Percentiles rank a stretch among this genome's conserved stretches.
Conservation (phyloP, 1,284 basidiomycete genomes). For the Vanrija sp. region DNA sequence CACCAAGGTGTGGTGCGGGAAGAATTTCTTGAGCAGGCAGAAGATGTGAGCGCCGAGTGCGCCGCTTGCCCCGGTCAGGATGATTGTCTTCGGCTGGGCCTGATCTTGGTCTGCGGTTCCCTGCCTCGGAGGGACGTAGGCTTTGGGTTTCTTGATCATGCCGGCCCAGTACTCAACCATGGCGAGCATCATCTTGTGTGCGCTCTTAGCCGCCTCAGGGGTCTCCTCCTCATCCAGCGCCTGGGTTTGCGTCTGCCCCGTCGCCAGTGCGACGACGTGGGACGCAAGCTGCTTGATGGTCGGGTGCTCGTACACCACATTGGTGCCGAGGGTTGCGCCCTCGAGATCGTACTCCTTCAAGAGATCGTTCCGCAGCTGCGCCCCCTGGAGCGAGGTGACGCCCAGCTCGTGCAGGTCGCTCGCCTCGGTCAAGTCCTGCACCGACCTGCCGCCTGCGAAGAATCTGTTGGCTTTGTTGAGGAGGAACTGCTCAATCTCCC, state of each 20-base stretch:
- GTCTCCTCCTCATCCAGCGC: too few species aligned
- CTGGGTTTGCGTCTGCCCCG: too few species aligned
- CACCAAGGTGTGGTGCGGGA: slow-evolving; percentile 51
- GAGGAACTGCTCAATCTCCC: slow-evolving; percentile 51
- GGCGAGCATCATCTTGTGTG: slow-evolving; percentile 48
- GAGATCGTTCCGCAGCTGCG: slow-evolving; percentile 56
- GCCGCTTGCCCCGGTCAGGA: slow-evolving; percentile 61
- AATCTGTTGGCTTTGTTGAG: slow-evolving; percentile 36
- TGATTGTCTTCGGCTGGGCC: slow-evolving; percentile 16
- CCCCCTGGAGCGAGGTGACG: slow-evolving; percentile 59
- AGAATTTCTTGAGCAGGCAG: slow-evolving; percentile 43
- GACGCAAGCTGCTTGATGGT: slow-evolving; percentile 33
- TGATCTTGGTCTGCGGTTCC: neutral
- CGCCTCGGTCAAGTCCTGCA: slow-evolving; percentile 8
- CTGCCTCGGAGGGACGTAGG: neutral
- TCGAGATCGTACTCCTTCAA: slow-evolving; percentile 52
- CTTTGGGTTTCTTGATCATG: too few species aligned
- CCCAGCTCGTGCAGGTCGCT: slow-evolving; percentile 50
- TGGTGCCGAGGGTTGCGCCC: slow-evolving; percentile 48
- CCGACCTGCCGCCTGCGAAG: too few species aligned
- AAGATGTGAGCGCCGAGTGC: slow-evolving; percentile 61
- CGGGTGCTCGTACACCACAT: slow-evolving; percentile 49
- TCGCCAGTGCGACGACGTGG: slow-evolving; percentile 31
- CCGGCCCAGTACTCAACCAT: slow-evolving; percentile 52
- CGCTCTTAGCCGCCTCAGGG: slow-evolving; percentile 17